phyloP scores from a whole-genome alignment of 192 early-diverging fungal genomes.

The Coemansia sp. region DNA sequence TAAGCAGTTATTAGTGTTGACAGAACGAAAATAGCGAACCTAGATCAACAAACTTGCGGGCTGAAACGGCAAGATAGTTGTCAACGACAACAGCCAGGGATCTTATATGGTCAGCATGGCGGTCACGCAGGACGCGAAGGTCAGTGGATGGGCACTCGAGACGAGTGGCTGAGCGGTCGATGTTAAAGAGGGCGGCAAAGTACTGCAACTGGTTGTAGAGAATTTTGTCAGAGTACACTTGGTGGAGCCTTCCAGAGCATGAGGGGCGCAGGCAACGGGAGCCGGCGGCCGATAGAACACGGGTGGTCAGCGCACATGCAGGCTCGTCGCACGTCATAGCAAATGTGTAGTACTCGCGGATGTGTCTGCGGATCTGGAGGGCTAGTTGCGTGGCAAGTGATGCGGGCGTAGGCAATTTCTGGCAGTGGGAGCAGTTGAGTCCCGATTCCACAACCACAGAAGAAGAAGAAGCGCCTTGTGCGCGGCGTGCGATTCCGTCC shows the following conservation, averaged over 20 bases:
- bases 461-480: neutral
- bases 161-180: constrained; percentile 26
- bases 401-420: constrained; percentile 32
- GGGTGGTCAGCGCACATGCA: constrained; percentile 65
- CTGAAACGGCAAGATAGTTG: constrained; percentile 71
- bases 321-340: constrained; percentile 79
- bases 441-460: constrained; percentile 41
- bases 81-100: constrained; percentile 58
- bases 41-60: constrained; percentile 74
- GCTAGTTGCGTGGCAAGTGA: constrained; percentile 67
- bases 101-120: constrained; percentile 46
- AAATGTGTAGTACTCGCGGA: constrained; percentile 74
- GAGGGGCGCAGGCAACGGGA: constrained; percentile 63
- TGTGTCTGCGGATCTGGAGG: constrained; percentile 62
- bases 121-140: constrained; percentile 32
- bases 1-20: neutral
- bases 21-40: constrained; percentile 60
- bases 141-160: constrained; percentile 17
- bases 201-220: constrained; percentile 86
- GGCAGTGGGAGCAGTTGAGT: constrained; percentile 62
- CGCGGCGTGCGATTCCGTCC: constrained; percentile 28
- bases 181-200: constrained; percentile 58
- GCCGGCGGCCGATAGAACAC: constrained; percentile 68
- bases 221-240: constrained; percentile 71
- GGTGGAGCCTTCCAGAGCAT: constrained; percentile 66